phyloP scores from a whole-genome alignment of 208 protist species.

The Crithidia bombi region DNA sequence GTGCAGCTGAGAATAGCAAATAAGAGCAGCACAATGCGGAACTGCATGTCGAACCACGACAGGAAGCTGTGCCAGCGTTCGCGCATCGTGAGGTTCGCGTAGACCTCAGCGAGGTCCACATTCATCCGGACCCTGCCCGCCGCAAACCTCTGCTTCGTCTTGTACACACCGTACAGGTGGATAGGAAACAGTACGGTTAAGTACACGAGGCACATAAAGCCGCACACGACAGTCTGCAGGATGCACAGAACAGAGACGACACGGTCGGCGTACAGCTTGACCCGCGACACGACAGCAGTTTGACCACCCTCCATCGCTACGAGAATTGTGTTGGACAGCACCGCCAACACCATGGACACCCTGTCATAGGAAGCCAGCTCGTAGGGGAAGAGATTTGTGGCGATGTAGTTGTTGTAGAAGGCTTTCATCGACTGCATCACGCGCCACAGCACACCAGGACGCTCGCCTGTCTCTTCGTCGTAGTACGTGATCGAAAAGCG shows the following conservation, averaged over 20 bases:
- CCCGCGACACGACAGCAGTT: conserved; percentile 1
- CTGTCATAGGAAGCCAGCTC: conserved; percentile 62
- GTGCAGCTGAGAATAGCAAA: conserved; percentile 63
- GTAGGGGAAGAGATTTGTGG: conserved; percentile 45
- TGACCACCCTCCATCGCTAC: conserved; percentile 44
- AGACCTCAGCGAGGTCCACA: conserved; percentile 56
- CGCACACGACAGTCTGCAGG: conserved; percentile 55
- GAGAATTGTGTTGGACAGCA: conserved; percentile 66
- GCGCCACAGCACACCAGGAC: conserved; percentile 7
- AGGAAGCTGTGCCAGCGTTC: conserved; percentile 51
- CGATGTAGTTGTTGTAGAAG: conserved; percentile 66
- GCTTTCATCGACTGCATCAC: conserved; percentile 19
- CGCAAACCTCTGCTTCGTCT: conserved; percentile 56
- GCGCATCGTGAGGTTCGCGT: conserved; percentile 42
- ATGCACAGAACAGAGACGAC: conserved; percentile 45
- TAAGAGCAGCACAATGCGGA: conserved; percentile 58
- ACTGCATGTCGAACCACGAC: conserved; percentile 54
- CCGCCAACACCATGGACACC: conserved; percentile 58
- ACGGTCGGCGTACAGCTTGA: conserved; percentile 20
- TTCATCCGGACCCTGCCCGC: conserved; percentile 47
- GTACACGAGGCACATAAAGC: conserved; percentile 49
- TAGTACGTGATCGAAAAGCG: conserved; percentile 37
- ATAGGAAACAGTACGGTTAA: conserved; percentile 65
- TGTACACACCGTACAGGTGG: conserved; percentile 60
- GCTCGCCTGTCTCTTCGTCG: not conserved